Evolutionary conservation across 441 rosid species (phyloP).

Genomic region (Erysimum cheiri): DNA sequence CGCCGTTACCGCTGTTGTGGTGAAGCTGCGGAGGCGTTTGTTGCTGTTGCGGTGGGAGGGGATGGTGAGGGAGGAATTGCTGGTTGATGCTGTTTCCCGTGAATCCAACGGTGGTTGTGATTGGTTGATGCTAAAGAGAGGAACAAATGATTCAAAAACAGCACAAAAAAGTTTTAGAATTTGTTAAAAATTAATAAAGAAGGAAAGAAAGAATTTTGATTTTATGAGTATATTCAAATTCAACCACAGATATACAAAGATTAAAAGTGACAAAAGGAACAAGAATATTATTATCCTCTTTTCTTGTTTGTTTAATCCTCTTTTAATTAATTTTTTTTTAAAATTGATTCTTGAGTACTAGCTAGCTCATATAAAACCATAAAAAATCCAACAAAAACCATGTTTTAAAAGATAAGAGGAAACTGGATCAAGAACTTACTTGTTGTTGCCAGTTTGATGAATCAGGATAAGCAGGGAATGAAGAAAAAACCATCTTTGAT

Average conservation of each 20-base stretch:
- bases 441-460: constrained; percentile 71
- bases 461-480: constrained; percentile 65
- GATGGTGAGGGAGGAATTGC: constrained; percentile 43
- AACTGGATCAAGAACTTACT: constrained; percentile 45
- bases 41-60: constrained; percentile 44
- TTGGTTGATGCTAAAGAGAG: constrained; percentile 45
- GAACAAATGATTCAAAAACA: constrained; percentile 35
- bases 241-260: constrained; percentile 48
- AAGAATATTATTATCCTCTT: constrained; percentile 48
- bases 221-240: constrained; percentile 51
- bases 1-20: constrained; percentile 40
- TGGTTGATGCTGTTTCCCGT: constrained; percentile 47
- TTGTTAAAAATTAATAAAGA: constrained; percentile 35
- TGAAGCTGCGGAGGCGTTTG: constrained; percentile 40
- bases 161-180: constrained; percentile 24
- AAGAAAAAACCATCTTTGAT: constrained; percentile 64
- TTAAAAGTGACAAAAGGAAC: constrained; percentile 50
- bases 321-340: constrained; percentile 17
- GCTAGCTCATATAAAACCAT: constrained; percentile 35
- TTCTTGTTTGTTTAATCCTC: constrained; percentile 39
- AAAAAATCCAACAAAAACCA: background rate
- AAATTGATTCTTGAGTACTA: constrained; percentile 34
- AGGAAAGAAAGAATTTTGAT: constrained; percentile 39
- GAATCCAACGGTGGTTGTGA: constrained; percentile 49
- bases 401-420: no score